Conservation (phyloP, 2,329 filamentous ascomycete genomes). For the Diaporthe citriasiana region DNA sequence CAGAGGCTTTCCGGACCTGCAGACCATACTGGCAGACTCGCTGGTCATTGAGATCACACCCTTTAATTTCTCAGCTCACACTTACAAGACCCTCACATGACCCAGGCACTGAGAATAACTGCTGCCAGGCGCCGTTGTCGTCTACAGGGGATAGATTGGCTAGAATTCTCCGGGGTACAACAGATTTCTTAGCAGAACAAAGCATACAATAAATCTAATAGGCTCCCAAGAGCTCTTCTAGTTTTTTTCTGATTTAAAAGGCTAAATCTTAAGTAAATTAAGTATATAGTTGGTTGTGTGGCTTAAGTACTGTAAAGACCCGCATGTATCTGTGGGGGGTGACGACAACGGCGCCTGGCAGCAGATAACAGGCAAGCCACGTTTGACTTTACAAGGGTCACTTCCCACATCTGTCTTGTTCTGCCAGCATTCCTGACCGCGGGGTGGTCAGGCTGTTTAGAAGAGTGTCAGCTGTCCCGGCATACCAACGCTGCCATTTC, state of each 20-base stretch:
- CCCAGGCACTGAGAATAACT: neutral
- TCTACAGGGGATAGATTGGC: too few species aligned
- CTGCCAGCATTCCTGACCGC: neutral
- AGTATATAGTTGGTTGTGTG: too few species aligned
- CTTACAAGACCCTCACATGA: constrained; percentile 19
- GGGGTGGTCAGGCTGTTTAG: neutral
- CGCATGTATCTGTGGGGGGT: too few species aligned
- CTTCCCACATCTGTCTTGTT: neutral
- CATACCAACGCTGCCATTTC: neutral
- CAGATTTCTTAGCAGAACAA: too few species aligned
- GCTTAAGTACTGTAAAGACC: too few species aligned
- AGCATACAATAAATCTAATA: too few species aligned
- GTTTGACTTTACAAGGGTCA: neutral
- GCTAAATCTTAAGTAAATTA: too few species aligned
- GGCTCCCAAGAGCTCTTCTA: too few species aligned
- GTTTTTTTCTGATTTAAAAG: too few species aligned
- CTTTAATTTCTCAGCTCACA: constrained; percentile 12
- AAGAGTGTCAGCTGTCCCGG: neutral
- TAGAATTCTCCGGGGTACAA: too few species aligned
- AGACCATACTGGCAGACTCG: neutral
- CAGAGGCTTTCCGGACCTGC: neutral
- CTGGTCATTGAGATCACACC: neutral
- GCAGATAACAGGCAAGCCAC: neutral
- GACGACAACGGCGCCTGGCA: too few species aligned
- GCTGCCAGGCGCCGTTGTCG: too few species aligned